phyloP scores from a whole-genome alignment of 345 rosid genomes.

The Streptanthus diversifolius region DNA sequence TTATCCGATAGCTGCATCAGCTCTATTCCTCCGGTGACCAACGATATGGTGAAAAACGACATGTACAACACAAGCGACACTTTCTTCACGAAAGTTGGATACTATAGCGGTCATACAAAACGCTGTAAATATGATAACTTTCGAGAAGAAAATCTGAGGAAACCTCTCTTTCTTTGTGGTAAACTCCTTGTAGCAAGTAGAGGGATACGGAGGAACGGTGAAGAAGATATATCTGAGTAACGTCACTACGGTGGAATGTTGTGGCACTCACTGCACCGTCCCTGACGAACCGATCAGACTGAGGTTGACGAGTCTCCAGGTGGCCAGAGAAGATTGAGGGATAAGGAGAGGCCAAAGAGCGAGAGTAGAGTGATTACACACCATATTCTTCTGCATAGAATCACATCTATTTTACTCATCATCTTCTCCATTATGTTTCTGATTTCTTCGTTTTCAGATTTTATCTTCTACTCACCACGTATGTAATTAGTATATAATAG shows the following conservation, averaged over 20 bases:
- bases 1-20: background rate
- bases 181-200: background rate
- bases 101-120: too few relatives aligned
- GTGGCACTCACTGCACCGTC: slow-evolving; percentile 17
- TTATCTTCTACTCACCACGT: too few relatives aligned
- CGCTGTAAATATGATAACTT: background rate
- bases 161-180: background rate
- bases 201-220: background rate
- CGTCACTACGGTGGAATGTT: slow-evolving; percentile 3
- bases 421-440: background rate
- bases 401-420: background rate
- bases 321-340: slow-evolving; percentile 9
- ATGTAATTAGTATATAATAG: too few relatives aligned
- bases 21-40: background rate
- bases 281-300: background rate
- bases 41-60: background rate
- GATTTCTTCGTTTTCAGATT: too few relatives aligned
- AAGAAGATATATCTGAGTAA: background rate
- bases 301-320: background rate
- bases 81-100: background rate
- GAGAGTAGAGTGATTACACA: slow-evolving; percentile 6
- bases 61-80: too few relatives aligned
- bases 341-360: slow-evolving; percentile 10
- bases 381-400: slow-evolving; percentile 11
- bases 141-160: background rate